phyloP scores from a whole-genome alignment of 2,329 filamentous ascomycete species.

The Waltergamsia citrina region DNA sequence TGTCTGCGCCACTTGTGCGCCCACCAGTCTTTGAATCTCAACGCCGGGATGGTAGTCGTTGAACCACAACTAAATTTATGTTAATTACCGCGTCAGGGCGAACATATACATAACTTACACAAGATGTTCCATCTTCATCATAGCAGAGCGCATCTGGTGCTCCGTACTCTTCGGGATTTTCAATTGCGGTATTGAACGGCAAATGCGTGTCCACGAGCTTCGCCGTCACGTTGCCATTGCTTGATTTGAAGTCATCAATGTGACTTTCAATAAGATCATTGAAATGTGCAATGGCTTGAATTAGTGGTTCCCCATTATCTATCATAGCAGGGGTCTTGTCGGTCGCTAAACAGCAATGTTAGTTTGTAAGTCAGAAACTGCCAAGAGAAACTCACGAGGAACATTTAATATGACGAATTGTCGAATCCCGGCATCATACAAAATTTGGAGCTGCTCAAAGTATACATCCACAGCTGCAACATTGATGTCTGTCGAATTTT shows the following conservation, averaged over 20 bases:
- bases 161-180: constrained; percentile 29
- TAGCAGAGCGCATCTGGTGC: constrained; percentile 30
- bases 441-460: constrained; percentile 25
- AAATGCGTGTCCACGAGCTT: constrained; percentile 28
- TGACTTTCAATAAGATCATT: constrained; percentile 21
- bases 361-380: background rate
- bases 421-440: constrained; percentile 43
- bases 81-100: background rate
- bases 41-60: constrained; percentile 32
- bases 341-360: background rate
- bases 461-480: constrained; percentile 31
- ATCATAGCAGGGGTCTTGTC: constrained; percentile 26
- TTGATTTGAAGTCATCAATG: constrained; percentile 18
- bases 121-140: constrained; percentile 29
- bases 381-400: constrained; percentile 25
- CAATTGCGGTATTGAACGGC: constrained; percentile 30
- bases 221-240: constrained; percentile 20
- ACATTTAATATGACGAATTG: constrained; percentile 53
- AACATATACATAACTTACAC: constrained; percentile 13
- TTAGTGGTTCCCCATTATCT: constrained; percentile 15
- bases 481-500: constrained; percentile 21
- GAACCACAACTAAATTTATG: constrained; percentile 24
- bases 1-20: constrained; percentile 19
- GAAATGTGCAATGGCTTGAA: constrained; percentile 23
- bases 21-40: constrained; percentile 28